phyloP scores from a whole-genome alignment of 305 asterid genomes.

The Fraxinus velutina region DNA sequence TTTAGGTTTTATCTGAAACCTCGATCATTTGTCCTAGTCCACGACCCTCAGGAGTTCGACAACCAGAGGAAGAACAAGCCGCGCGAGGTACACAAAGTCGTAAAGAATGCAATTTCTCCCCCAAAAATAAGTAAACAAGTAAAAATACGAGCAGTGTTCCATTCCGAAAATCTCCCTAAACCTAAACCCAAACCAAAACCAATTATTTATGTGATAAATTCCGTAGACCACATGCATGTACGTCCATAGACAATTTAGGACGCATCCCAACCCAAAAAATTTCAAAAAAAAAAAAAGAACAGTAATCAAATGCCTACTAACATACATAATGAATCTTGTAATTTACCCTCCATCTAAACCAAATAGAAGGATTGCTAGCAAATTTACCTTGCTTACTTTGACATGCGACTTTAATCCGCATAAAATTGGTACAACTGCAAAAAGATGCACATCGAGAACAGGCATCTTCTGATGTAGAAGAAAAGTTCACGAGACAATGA shows the following conservation, averaged over 20 bases:
- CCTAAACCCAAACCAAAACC: slow-evolving; percentile 14
- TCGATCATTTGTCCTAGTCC: not conserved
- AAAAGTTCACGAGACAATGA: slow-evolving; percentile 27
- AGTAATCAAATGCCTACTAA: slow-evolving; percentile 26
- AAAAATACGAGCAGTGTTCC: slow-evolving; percentile 16
- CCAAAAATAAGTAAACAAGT: not conserved
- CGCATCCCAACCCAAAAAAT: slow-evolving; percentile 21
- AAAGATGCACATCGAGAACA: slow-evolving; percentile 26
- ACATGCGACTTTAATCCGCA: slow-evolving; percentile 23
- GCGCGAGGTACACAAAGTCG: not conserved
- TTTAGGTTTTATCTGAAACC: not conserved
- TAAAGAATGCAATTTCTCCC: not conserved
- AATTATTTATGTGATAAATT: not conserved
- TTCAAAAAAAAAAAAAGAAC: slow-evolving; percentile 19
- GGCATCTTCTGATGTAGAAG: slow-evolving; percentile 50
- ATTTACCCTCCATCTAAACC: slow-evolving; percentile 33
- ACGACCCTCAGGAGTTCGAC: not conserved
- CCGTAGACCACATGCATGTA: slow-evolving; percentile 28
- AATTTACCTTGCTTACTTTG: slow-evolving; percentile 18
- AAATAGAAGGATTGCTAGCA: slow-evolving; percentile 20
- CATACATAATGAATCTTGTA: slow-evolving; percentile 29
- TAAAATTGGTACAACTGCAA: slow-evolving; percentile 42
- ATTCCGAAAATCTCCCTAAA: slow-evolving; percentile 27
- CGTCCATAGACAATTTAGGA: slow-evolving; percentile 29
- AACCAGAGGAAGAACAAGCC: not conserved